Conservation (phyloP, 2,329 filamentous ascomycete genomes). For the Ceratocystis cacaofunesta region DNA sequence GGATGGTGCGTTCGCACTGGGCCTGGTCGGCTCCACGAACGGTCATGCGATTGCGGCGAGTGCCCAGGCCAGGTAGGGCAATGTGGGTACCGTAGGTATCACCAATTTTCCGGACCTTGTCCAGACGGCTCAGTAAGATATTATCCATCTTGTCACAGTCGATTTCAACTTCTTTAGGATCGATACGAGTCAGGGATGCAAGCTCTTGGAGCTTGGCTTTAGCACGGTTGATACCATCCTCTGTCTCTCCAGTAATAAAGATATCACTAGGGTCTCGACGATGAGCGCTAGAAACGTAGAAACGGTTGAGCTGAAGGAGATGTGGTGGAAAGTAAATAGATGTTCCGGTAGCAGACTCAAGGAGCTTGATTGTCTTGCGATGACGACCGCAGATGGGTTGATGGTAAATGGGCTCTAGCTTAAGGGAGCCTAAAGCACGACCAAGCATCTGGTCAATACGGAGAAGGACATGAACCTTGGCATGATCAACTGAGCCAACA, state of each 20-base stretch:
- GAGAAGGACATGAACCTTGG: conserved; percentile 88
- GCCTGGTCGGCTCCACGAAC: conserved; percentile 88
- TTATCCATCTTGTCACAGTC: conserved; percentile 88
- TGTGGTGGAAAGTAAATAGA: conserved; percentile 96
- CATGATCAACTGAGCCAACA: conserved; percentile 87
- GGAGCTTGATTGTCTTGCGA: conserved; percentile 93
- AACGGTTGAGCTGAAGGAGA: conserved; percentile 83
- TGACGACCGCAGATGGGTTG: conserved; percentile 85
- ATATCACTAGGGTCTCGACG: conserved; percentile 78
- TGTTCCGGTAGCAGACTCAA: conserved; percentile 88
- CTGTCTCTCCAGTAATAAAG: conserved; percentile 82
- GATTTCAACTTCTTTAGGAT: conserved; percentile 82
- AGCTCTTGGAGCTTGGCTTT: conserved; percentile 86
- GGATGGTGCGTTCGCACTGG: conserved; percentile 85
- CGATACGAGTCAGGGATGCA: conserved; percentile 64
- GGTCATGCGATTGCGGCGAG: conserved; percentile 68
- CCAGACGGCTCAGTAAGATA: conserved; percentile 75
- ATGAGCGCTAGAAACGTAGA: conserved; percentile 66
- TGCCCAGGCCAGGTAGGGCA: conserved; percentile 75
- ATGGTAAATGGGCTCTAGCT: conserved; percentile 75
- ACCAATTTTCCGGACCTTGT: conserved; percentile 96
- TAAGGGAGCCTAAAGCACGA: conserved; percentile 61
- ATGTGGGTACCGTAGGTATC: conserved; percentile 94
- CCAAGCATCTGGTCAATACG: conserved; percentile 88
- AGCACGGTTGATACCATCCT: conserved; percentile 70